These are phyloP conservation scores for Aspergillus felis DNA, from an alignment of 2,329 filamentous ascomycete species.

Conservation along the genomic window DNA sequence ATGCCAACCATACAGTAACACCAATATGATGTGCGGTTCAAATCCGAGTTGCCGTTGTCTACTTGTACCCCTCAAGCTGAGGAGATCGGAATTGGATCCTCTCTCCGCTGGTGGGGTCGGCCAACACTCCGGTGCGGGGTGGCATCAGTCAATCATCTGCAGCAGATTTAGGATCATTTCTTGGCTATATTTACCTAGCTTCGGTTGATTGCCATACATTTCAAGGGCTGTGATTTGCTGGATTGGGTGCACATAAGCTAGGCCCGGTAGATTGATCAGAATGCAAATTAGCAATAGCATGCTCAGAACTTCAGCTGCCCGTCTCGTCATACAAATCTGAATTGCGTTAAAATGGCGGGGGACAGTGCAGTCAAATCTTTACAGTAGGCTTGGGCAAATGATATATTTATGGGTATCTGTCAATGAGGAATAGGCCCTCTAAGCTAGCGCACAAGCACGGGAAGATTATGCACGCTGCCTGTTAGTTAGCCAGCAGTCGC, in stretches of 20 bases:
- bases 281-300: neutral
- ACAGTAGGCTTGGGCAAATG: neutral
- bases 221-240: constrained; percentile 1
- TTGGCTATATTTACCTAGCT: neutral
- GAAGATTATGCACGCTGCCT: neutral
- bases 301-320: neutral
- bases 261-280: too few species aligned
- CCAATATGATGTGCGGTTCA: constrained; percentile 7
- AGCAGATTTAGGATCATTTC: constrained; percentile 1
- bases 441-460: neutral
- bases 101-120: constrained; percentile 22
- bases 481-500: neutral
- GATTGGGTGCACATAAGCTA: neutral
- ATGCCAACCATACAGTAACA: neutral
- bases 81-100: constrained; percentile 19
- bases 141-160: constrained; percentile 1
- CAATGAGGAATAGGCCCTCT: neutral
- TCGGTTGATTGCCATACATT: constrained; percentile 2
- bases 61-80: neutral
- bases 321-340: neutral
- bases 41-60: constrained; percentile 16
- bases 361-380: neutral
- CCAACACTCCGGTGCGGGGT: constrained; percentile 15
- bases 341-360: too few species aligned
- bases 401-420: neutral